Percentiles rank a stretch among this genome's conserved stretches.
Evolutionary conservation across 75 land plant genomes (phyloP).

Genomic region (Azolla pinnata): DNA sequence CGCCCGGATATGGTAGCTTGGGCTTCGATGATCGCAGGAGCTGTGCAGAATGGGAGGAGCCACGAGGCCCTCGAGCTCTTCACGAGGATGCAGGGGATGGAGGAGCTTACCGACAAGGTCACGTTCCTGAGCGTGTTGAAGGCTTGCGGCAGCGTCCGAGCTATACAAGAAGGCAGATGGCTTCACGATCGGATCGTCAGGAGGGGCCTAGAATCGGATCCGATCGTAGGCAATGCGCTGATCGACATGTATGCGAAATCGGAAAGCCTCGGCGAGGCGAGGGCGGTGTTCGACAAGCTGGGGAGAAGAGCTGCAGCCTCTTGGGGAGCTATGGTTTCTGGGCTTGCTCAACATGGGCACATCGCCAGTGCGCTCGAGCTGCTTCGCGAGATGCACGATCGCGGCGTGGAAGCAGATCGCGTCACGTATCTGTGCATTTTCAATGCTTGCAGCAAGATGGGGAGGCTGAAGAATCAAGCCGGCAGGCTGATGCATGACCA

Average conservation of each 20-base stretch:
- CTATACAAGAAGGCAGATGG: not conserved
- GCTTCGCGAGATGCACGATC: conserved; percentile 26
- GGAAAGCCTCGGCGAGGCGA: conserved; percentile 13
- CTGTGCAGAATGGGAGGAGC: conserved; percentile 2
- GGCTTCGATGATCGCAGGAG: conserved; percentile 10
- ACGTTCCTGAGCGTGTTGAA: conserved; percentile 2
- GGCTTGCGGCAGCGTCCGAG: not conserved
- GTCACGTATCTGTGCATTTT: conserved; percentile 4
- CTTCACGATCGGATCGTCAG: conserved; percentile 1
- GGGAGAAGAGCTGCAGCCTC: conserved; percentile 21
- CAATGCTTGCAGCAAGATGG: conserved; percentile 15
- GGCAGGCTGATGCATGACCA: conserved; percentile 14
- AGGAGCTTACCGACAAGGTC: conserved; percentile 5
- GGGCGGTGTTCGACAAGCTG: conserved; percentile 24
- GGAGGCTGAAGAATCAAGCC: not conserved
- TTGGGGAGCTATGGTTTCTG: conserved; percentile 36
- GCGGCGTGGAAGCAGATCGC: conserved; percentile 7
- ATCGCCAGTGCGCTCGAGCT: conserved; percentile 12
- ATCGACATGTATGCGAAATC: conserved; percentile 25
- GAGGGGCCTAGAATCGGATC: conserved; percentile 26
- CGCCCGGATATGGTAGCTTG: conserved; percentile 10
- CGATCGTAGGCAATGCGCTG: conserved; percentile 25
- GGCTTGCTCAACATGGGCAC: conserved; percentile 17
- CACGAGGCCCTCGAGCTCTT: not conserved
- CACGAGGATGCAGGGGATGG: conserved; percentile 6